phyloP scores from a whole-genome alignment of 768 basidiomycete genomes.

The Rhodosporidiobolus odoratus region DNA sequence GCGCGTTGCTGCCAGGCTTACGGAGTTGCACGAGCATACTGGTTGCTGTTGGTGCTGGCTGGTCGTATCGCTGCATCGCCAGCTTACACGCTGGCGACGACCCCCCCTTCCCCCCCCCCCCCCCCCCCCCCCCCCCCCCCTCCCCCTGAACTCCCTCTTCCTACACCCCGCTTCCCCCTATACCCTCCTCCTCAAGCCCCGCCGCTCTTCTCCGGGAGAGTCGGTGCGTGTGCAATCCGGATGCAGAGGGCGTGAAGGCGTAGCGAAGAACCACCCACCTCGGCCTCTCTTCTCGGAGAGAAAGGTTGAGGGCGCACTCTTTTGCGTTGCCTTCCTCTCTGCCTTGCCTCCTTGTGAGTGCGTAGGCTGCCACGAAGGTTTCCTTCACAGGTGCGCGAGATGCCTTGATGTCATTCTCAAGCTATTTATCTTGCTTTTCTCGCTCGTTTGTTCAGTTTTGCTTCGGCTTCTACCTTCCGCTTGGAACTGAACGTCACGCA shows the following conservation, averaged over 20 bases:
- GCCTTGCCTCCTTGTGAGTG: not conserved
- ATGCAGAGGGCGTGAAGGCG: constrained; percentile 2
- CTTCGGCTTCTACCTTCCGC: not conserved
- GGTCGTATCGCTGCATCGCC: not conserved
- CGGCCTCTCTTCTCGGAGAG: not conserved
- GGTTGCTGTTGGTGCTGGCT: not conserved
- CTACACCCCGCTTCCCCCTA: not conserved
- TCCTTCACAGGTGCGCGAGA: constrained; percentile 15
- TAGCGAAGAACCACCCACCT: not conserved
- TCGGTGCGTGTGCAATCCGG: not conserved
- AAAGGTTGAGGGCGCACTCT: not conserved
- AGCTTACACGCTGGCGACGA: not conserved
- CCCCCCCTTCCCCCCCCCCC: not conserved
- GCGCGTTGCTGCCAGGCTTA: no score
- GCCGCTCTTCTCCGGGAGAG: not conserved
- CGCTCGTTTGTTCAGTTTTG: not conserved
- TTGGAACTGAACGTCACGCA: no score
- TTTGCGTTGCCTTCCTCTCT: not conserved
- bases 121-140: not conserved
- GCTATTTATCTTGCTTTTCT: not conserved
- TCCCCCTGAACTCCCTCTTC: not conserved
- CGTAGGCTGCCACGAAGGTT: not conserved
- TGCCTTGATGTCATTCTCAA: not conserved
- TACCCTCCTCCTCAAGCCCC: not conserved
- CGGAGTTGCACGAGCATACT: no score